Conservation (phyloP, 805 yeast genomes). For the Candida pseudoglaebosa region DNA sequence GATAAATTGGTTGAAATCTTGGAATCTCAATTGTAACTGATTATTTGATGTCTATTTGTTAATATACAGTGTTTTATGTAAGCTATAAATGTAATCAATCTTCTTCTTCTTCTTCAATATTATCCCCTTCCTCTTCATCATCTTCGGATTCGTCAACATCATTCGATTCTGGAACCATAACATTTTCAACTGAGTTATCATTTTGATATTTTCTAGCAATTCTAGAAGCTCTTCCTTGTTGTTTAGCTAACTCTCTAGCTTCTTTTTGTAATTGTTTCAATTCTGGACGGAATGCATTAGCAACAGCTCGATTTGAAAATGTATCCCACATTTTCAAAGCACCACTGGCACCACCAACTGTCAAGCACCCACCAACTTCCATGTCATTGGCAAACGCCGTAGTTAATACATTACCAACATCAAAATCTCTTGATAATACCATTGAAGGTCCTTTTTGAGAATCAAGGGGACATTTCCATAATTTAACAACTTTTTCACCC, state of each 20-base stretch:
- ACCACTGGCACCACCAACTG: constrained; percentile 82
- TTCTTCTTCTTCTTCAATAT: constrained; percentile 15
- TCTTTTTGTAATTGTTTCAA: constrained; percentile 48
- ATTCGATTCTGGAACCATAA: constrained; percentile 62
- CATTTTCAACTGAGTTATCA: constrained; percentile 46
- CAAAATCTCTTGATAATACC: constrained; percentile 88
- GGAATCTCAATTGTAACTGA: constrained; percentile 20
- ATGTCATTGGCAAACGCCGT: constrained; percentile 81
- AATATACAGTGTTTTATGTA: constrained; percentile 3
- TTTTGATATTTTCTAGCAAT: constrained; percentile 65
- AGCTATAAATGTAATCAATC: constrained; percentile 8
- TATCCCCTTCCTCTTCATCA: constrained; percentile 33
- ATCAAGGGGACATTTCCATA: constrained; percentile 69
- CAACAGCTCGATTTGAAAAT: constrained; percentile 74
- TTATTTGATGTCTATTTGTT: constrained; percentile 2
- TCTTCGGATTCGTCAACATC: constrained; percentile 56
- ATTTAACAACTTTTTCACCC: constrained; percentile 81
- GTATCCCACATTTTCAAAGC: constrained; percentile 91
- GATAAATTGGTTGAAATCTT: constrained; percentile 42
- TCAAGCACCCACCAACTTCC: constrained; percentile 79
- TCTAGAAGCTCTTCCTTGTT: constrained; percentile 61
- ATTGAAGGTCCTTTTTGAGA: constrained; percentile 60
- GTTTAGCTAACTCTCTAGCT: constrained; percentile 57
- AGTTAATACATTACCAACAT: constrained; percentile 86
- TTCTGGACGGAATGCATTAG: constrained; percentile 61